Conservation (phyloP, 257 asterid genomes). For the Solanum chiquidenum region DNA sequence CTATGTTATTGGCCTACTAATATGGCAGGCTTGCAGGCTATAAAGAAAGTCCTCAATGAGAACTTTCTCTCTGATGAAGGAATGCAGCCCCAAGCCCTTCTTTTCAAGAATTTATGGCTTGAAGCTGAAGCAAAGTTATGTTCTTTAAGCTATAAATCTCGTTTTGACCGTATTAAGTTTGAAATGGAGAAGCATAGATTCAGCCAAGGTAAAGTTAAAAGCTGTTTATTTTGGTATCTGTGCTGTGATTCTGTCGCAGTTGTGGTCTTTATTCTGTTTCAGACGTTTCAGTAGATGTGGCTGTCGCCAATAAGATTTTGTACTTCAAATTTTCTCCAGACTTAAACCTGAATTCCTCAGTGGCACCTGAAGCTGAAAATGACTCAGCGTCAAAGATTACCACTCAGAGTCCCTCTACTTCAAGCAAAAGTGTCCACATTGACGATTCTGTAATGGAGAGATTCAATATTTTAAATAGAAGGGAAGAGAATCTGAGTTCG, state of each 20-base stretch:
- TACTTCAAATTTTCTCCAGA: slow-evolving; percentile 2
- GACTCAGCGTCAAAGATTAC: background rate
- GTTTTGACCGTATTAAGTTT: slow-evolving; percentile 59
- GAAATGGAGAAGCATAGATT: slow-evolving; percentile 44
- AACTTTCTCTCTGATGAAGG: slow-evolving; percentile 47
- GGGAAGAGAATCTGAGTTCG: background rate
- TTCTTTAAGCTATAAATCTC: slow-evolving; percentile 66
- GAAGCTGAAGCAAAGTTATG: slow-evolving; percentile 91
- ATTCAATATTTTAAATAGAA: slow-evolving; percentile 2
- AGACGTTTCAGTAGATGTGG: slow-evolving; percentile 16
- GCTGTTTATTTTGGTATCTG: background rate
- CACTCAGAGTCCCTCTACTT: background rate
- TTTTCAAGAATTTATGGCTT: slow-evolving; percentile 84
- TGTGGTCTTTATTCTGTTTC: slow-evolving; percentile 8
- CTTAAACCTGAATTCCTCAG: background rate
- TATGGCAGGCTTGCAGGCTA: slow-evolving; percentile 42
- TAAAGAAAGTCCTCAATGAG: slow-evolving; percentile 66
- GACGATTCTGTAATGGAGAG: slow-evolving; percentile 6
- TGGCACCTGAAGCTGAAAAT: background rate
- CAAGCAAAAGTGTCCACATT: background rate
- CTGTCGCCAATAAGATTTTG: background rate
- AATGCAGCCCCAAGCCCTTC: slow-evolving; percentile 48
- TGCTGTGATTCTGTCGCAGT: background rate
- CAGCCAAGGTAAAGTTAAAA: slow-evolving; percentile 43
- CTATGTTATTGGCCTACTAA: background rate